Conservation (phyloP, 768 basidiomycete species). For the Pisolithus microcarpus region DNA sequence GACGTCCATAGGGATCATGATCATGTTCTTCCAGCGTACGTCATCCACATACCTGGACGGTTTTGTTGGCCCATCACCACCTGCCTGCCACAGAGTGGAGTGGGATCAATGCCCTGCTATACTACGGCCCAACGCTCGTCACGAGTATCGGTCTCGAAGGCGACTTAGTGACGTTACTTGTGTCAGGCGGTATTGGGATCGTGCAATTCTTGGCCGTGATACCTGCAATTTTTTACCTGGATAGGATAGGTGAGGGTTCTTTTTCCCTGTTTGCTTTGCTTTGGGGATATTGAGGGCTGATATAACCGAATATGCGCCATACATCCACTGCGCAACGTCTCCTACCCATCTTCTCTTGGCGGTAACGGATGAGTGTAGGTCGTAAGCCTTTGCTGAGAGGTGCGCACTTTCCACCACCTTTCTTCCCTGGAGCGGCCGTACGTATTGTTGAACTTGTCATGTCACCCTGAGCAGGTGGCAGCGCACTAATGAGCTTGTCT, state of each 20-base stretch:
- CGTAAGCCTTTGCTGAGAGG: constrained; percentile 57
- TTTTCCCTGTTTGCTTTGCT: not conserved
- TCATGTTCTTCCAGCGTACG: constrained; percentile 83
- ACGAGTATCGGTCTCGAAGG: constrained; percentile 55
- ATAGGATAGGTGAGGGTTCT: constrained; percentile 44
- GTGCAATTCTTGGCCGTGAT: constrained; percentile 71
- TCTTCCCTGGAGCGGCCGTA: not conserved
- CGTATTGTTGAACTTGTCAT: not conserved
- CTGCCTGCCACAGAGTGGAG: constrained; percentile 58
- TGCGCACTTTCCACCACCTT: constrained; percentile 9
- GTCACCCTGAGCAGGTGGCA: constrained; percentile 36
- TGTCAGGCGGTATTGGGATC: constrained; percentile 72
- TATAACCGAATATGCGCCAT: not conserved
- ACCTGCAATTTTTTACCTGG: constrained; percentile 67
- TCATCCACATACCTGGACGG: constrained; percentile 1
- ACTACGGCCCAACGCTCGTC: constrained; percentile 74
- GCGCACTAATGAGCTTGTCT: constrained; percentile 53
- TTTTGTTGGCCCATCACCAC: not conserved
- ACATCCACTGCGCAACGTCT: not conserved
- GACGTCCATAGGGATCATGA: constrained; percentile 61
- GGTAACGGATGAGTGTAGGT: constrained; percentile 30
- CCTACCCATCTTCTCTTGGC: not conserved
- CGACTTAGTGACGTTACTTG: constrained; percentile 53
- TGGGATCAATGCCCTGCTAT: constrained; percentile 78
- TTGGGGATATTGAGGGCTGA: not conserved